phyloP scores from a whole-genome alignment of 106 monocot species.

The Dendrobium officinale region DNA sequence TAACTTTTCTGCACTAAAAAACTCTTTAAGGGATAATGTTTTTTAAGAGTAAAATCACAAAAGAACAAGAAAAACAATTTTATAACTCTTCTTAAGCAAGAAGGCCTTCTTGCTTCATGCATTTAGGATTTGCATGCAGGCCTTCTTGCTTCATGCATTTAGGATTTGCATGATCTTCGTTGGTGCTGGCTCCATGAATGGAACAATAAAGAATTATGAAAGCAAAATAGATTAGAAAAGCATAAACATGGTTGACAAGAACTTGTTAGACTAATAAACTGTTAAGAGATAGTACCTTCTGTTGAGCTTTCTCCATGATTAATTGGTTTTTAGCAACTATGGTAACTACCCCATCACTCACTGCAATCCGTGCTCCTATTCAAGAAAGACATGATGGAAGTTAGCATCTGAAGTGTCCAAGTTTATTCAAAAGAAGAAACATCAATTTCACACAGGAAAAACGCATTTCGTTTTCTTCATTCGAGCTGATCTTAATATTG shows the following conservation, averaged over 20 bases:
- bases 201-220: too few relatives aligned
- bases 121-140: not conserved
- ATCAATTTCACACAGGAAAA: not conserved
- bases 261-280: not conserved
- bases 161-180: too few relatives aligned
- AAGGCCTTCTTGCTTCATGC: not conserved
- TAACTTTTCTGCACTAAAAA: not conserved
- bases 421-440: not conserved
- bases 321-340: conserved; percentile 79
- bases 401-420: not conserved
- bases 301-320: conserved; percentile 72
- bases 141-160: not conserved
- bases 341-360: conserved; percentile 72
- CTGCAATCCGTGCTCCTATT: conserved; percentile 74
- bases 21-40: not conserved
- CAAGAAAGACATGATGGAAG: not conserved
- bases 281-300: conserved; percentile 42
- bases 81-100: not conserved
- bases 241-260: not conserved
- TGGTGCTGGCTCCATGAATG: too few relatives aligned
- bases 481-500: not conserved
- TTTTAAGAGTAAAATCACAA: not conserved
- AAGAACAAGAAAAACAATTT: not conserved
- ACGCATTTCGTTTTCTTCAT: not conserved
- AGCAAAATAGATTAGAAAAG: not conserved